These are phyloP conservation scores for Pichia californica DNA, from an alignment of 805 yeast genomes.

Conservation along the genomic window DNA sequence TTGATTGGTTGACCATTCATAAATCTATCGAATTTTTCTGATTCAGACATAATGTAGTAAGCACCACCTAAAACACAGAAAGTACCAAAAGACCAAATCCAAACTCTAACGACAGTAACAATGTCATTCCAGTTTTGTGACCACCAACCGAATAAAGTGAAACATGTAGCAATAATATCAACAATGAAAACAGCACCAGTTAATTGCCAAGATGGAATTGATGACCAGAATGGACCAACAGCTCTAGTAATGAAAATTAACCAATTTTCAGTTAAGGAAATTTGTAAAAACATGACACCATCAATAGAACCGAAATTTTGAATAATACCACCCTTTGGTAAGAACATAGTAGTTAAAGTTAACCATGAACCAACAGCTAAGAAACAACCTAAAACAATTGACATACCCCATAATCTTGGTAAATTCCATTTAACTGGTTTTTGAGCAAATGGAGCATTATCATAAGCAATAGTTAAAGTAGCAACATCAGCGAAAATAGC, in stretches of 20 bases:
- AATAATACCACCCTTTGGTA: constrained; percentile 81
- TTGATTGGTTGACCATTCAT: constrained; percentile 67
- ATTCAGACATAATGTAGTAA: constrained; percentile 80
- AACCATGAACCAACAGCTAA: constrained; percentile 89
- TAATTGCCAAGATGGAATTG: constrained; percentile 90
- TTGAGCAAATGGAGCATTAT: constrained; percentile 88
- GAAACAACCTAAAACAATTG: constrained; percentile 71
- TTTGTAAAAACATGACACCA: constrained; percentile 86
- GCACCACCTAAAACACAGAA: constrained; percentile 93
- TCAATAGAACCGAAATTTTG: constrained; percentile 90
- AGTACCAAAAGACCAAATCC: constrained; percentile 90
- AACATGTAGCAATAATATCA: constrained; percentile 83
- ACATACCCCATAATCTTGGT: constrained; percentile 94
- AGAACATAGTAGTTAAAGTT: constrained; percentile 84
- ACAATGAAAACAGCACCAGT: constrained; percentile 84
- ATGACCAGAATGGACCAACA: constrained; percentile 95
- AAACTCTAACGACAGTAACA: constrained; percentile 83
- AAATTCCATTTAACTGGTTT: constrained; percentile 90
- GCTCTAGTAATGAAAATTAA: constrained; percentile 92
- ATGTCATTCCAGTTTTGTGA: constrained; percentile 92
- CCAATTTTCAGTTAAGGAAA: constrained; percentile 92
- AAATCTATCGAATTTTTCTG: constrained; percentile 66
- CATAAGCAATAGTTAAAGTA: constrained; percentile 77
- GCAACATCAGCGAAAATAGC: constrained; percentile 97
- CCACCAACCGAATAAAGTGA: constrained; percentile 92